Percentiles rank a stretch among this genome's conserved stretches.
Conservation (phyloP, 2,329 filamentous ascomycete genomes). For the Geosmithia putterillii region DNA sequence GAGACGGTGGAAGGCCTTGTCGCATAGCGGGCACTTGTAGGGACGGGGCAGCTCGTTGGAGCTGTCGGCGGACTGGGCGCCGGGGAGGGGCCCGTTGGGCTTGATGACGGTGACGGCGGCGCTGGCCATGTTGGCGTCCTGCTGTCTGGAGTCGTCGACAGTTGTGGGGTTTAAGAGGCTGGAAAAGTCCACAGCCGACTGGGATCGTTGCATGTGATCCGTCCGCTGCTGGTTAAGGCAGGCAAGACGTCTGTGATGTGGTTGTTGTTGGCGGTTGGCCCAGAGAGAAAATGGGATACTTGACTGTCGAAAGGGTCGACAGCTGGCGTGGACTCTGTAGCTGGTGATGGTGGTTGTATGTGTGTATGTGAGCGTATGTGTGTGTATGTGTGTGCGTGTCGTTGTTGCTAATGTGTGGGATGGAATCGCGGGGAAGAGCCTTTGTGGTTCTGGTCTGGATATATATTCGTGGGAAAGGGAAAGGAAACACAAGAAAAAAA, state of each 20-base stretch:
- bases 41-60: conserved; percentile 72
- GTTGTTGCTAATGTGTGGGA: background rate
- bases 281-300: too few species aligned
- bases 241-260: too few species aligned
- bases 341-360: background rate
- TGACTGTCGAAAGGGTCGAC: too few species aligned
- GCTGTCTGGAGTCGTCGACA: conserved; percentile 16
- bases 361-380: background rate
- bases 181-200: conserved; percentile 62
- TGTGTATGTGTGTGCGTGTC: too few species aligned
- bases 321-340: background rate
- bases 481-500: background rate
- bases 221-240: background rate
- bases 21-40: conserved; percentile 97
- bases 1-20: conserved; percentile 95
- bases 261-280: too few species aligned
- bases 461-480: background rate
- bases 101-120: conserved; percentile 43
- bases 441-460: background rate
- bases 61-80: conserved; percentile 44
- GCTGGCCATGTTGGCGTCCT: conserved; percentile 31
- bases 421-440: background rate
- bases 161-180: conserved; percentile 55
- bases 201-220: conserved; percentile 66
- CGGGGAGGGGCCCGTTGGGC: conserved; percentile 50